Conservation (phyloP, 768 basidiomycete genomes). For the Russula foetens region DNA sequence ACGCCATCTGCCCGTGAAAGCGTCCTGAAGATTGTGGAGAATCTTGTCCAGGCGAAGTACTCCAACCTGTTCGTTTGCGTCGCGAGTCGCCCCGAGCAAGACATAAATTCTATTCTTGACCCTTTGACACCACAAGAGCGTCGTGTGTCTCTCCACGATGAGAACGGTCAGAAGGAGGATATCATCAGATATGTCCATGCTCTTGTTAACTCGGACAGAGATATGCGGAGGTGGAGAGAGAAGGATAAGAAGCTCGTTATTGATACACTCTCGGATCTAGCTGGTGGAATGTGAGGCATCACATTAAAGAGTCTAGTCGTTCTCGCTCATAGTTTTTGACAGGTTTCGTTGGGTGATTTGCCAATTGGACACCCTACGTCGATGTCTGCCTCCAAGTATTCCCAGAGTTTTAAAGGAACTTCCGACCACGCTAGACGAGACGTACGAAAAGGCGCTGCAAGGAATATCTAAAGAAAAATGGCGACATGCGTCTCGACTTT, state of each 20-base stretch:
- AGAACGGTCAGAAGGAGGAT: background rate
- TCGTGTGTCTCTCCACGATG: background rate
- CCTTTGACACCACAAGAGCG: background rate
- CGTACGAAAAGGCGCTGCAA: background rate
- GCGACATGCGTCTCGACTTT: background rate
- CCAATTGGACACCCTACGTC: background rate
- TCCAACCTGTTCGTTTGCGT: background rate
- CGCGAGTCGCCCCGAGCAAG: background rate
- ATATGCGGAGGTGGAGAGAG: background rate
- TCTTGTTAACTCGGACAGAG: background rate
- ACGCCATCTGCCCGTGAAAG: background rate
- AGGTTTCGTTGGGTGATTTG: background rate
- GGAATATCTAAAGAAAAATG: background rate
- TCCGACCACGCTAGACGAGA: background rate
- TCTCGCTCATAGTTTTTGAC: background rate
- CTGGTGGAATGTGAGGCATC: background rate
- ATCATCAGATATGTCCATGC: background rate
- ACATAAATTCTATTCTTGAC: background rate
- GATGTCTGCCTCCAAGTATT: background rate
- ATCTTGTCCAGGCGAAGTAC: background rate
- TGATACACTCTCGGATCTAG: background rate
- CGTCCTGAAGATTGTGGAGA: background rate
- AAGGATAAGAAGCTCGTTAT: background rate
- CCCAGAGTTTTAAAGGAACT: background rate
- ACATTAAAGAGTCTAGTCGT: background rate